These are phyloP conservation scores for Cyclocybe cylindracea DNA, from an alignment of 768 basidiomycete genomes.

Conservation along the genomic window DNA sequence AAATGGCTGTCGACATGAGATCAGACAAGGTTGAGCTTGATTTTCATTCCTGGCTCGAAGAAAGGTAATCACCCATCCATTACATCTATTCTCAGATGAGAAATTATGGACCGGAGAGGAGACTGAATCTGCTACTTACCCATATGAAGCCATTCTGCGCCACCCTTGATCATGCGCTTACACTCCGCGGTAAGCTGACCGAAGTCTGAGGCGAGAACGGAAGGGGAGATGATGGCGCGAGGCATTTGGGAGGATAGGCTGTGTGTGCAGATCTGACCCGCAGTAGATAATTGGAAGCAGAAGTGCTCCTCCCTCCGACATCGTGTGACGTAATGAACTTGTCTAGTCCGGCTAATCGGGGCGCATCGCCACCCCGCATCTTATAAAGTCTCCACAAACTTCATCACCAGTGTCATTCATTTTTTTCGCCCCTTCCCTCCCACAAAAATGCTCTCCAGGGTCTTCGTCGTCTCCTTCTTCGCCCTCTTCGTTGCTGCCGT, in stretches of 20 bases:
- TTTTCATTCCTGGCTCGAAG: conserved; percentile 1
- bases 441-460: conserved; percentile 41
- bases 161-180: conserved; percentile 91
- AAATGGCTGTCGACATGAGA: conserved; percentile 67
- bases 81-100: conserved; percentile 59
- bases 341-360: neutral
- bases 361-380: neutral
- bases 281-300: too few species aligned
- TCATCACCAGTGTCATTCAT: conserved; percentile 7
- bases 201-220: conserved; percentile 96
- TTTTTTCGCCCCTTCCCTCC: conserved; percentile 14
- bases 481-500: conserved; percentile 32
- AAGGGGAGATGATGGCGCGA: conserved; percentile 92
- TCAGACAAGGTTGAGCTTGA: conserved; percentile 14
- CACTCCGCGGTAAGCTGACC: conserved; percentile 95
- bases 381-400: conserved; percentile 1
- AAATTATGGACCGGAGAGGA: neutral
- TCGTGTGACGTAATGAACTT: conserved; percentile 3
- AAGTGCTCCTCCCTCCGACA: neutral
- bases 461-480: conserved; percentile 35
- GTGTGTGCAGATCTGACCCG: neutral
- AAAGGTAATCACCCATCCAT: conserved; percentile 84
- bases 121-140: conserved; percentile 44
- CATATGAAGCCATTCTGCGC: conserved; percentile 99
- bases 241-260: conserved; percentile 47